Base-by-base conservation (phyloP, 2,329 filamentous ascomycete genomes). In the Colletotrichum chrysophilum region DNA sequence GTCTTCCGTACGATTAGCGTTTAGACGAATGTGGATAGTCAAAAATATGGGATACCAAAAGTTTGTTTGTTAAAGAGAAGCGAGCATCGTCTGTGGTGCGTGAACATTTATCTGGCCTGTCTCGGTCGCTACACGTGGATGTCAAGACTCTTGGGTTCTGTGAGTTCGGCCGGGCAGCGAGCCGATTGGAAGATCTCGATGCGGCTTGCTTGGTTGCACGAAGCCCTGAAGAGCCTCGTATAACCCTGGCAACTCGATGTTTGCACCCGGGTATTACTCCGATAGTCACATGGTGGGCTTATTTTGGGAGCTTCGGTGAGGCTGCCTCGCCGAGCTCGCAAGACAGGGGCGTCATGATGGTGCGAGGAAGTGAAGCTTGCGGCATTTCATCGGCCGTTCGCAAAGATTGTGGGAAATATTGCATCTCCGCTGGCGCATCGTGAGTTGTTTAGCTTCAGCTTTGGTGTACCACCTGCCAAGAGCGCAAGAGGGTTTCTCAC, bases 1-100 rank as follows among this genome's bases (percentile, higher is more conserved):
- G 92, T 96, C 65, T 95, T 96, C 86, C 93, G 94, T 84, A 96
- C 94, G 3, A 96, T 96, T 82, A 95, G 93, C 83, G 94, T 96
- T 71, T 96, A 89, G 84, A 82, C n/a, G 30, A 32, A 75, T 21
- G 82, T 81, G 21, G 79, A 60, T 64, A 72, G 70, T 26, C 34
- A 68, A 75, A 72, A 69, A 70, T 64, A 61, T 66, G 74, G 70
- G 74, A 76, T 76, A 76, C 74, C 74, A 76, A 36, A 9, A 74
- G 43, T 67, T 65, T 69, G 74, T 76, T 76, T 76, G 74, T 68
- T 30, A 48, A 26, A 30, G 64, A 66, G 24, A n/a, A 38, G 38
- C 38, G 34, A 62, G 56, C 60, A 52, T 38, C 16, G n/a, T 64
- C 32, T 28, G 61, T 66, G 32, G 30, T 71, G 10, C 56, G 38